These are phyloP conservation scores for Camellia granthamiana DNA, from an alignment of 148 eudicot species.

Conservation along the genomic window DNA sequence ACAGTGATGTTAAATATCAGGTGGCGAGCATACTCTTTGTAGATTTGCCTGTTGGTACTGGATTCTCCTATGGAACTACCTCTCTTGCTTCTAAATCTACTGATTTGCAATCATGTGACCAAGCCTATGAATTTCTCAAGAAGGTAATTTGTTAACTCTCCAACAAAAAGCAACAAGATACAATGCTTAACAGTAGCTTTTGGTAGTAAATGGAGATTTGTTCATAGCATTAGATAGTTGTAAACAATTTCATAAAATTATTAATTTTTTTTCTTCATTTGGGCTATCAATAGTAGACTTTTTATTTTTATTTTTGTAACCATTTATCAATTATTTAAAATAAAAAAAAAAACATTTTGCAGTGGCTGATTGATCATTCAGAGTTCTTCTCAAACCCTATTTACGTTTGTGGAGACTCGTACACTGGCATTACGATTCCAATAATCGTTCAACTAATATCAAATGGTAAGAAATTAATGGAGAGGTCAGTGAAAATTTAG, in stretches of 20 bases:
- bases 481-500: not conserved
- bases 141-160: constrained; percentile 34
- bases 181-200: not conserved
- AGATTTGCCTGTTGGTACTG: constrained; percentile 65
- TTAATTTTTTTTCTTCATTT: too few relatives aligned
- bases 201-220: not conserved
- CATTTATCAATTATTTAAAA: not conserved
- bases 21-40: constrained; percentile 56
- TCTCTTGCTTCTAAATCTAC: constrained; percentile 30
- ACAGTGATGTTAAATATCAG: constrained; percentile 20
- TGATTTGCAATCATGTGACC: constrained; percentile 37
- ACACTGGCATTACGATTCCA: constrained; percentile 56
- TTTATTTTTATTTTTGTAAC: not conserved
- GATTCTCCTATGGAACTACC: constrained; percentile 63
- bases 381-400: constrained; percentile 45
- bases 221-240: not conserved
- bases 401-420: constrained; percentile 70
- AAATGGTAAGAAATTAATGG: constrained; percentile 20
- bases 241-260: not conserved
- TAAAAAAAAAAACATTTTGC: constrained; percentile 3
- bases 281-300: not conserved
- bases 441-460: constrained; percentile 23
- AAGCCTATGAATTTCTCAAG: constrained; percentile 37
- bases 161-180: not conserved
- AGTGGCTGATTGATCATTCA: constrained; percentile 53